Percentiles rank a stretch among this genome's conserved stretches.
Evolutionary conservation across 2,329 filamentous ascomycete genomes (phyloP).

Genomic region (Colletotrichum simmondsii): DNA sequence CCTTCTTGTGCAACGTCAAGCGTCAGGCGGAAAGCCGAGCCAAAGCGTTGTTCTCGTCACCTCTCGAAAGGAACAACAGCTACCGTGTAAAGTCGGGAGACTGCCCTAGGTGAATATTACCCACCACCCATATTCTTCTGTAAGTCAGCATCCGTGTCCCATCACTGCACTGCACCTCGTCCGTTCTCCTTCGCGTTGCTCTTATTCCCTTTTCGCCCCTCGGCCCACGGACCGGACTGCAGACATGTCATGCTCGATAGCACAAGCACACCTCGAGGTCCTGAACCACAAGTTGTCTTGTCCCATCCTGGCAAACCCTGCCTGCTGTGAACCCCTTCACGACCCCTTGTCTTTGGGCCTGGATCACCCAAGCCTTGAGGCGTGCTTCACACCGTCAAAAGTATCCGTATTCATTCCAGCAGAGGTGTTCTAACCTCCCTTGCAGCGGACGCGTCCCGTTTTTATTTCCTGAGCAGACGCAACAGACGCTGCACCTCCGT

Average conservation of each 20-base stretch:
- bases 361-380: not conserved
- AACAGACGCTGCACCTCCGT: not conserved
- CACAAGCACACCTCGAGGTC: slow-evolving; percentile 18
- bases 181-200: not conserved
- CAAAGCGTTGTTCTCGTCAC: slow-evolving; percentile 12
- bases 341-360: slow-evolving; percentile 6
- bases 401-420: not conserved
- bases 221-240: slow-evolving; percentile 9
- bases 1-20: slow-evolving; percentile 18
- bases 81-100: slow-evolving; percentile 7
- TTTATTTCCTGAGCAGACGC: not conserved
- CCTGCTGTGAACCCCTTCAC: slow-evolving; percentile 4
- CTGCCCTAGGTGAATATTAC: not conserved
- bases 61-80: slow-evolving; percentile 15
- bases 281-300: slow-evolving; percentile 14
- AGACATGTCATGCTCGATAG: slow-evolving; percentile 12
- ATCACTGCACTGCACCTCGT: not conserved
- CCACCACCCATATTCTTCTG: slow-evolving; percentile 11
- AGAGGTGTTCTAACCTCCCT: not conserved
- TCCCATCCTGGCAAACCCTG: slow-evolving; percentile 25
- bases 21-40: slow-evolving; percentile 18
- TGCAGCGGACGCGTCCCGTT: not conserved
- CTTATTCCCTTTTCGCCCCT: not conserved
- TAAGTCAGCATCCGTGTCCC: slow-evolving; percentile 20
- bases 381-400: not conserved